A percentile compares a stretch with the other conserved stretches of the same genome.
phyloP scores from a whole-genome alignment of 106 monocot species.

The Dendrobium huoshanense region DNA sequence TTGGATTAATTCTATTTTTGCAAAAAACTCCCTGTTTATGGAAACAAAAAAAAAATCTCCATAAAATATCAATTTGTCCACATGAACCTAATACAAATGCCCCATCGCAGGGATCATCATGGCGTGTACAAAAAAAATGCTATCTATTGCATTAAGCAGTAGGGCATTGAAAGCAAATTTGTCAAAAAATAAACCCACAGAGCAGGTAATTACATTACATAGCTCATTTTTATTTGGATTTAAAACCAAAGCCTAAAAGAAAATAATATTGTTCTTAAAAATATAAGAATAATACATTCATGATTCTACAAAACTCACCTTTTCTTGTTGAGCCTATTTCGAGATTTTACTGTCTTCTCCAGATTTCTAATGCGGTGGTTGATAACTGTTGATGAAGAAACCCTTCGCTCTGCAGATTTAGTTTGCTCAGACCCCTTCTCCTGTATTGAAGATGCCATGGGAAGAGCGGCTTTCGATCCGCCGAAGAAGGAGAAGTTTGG shows the following conservation, averaged over 20 bases:
- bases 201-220: neutral
- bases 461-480: constrained; percentile 19
- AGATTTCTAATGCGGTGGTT: constrained; percentile 66
- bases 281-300: neutral
- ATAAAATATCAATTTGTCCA: too few species aligned
- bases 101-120: too few species aligned
- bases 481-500: constrained; percentile 45
- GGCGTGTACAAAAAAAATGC: too few species aligned
- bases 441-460: constrained; percentile 9
- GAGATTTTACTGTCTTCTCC: constrained; percentile 65
- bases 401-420: constrained; percentile 14
- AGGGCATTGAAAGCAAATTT: too few species aligned
- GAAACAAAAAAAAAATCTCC: too few species aligned
- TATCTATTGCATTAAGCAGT: too few species aligned
- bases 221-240: neutral
- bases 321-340: constrained; percentile 52
- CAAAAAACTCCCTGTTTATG: too few species aligned
- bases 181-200: too few species aligned
- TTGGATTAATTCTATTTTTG: too few species aligned
- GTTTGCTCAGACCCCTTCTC: constrained; percentile 13
- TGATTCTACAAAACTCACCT: constrained; percentile 15
- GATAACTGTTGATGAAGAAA: constrained; percentile 50
- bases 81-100: too few species aligned
- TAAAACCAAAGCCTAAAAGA: neutral
- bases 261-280: neutral